Base-by-base conservation (phyloP, 2,329 filamentous ascomycete genomes). In the Botrytis paeoniae region DNA sequence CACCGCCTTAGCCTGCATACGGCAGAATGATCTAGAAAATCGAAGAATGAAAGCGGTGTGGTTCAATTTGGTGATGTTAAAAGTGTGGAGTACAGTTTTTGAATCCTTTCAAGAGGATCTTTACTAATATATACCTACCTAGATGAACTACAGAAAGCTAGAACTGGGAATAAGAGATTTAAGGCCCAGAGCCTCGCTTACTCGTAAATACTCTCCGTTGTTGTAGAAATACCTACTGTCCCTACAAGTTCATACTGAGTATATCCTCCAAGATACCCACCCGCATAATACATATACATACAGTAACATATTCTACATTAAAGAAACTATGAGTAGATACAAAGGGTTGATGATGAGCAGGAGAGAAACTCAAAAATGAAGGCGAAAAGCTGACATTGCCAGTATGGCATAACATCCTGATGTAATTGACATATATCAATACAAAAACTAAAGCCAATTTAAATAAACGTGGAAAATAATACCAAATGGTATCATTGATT, bases 401-500 rank as follows among this genome's bases (percentile, higher is more conserved):
- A 41, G 35, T 32, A 22, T 60, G 57, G 18, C 10, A 25, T 14
- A 6, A 63, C 10, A 29, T 16, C 39, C 6, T 10, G 0, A 22
- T 63, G 7, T 22, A 43, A n/a, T 43, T 9, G 18, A 12, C 37
- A 29, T 29, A 8, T 4, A 18, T 63, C 25, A 7, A 10, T 22
- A 29, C 61, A 32, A 12, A 12, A 16, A 43, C 9, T 18, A 18
- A 62, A 63, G 5, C n/a, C n/a, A 16, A 6, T 45, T 25, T 20
- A 18, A 22, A 18, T 8, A 14, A 18, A 45, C 5, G 32, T 18
- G 22, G 1, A 25, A 65, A 65, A 5, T 45, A 7, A 22, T 37
- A 51, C 48, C n/a, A 64, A 64, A 48, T 65, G 43, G 29, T 37
- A 65, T 66, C 64, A 39, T 66, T 66, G 2, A 66, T 66, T 64